phyloP scores from a whole-genome alignment of 2,329 filamentous ascomycete species.

The Talaromyces sp. region DNA sequence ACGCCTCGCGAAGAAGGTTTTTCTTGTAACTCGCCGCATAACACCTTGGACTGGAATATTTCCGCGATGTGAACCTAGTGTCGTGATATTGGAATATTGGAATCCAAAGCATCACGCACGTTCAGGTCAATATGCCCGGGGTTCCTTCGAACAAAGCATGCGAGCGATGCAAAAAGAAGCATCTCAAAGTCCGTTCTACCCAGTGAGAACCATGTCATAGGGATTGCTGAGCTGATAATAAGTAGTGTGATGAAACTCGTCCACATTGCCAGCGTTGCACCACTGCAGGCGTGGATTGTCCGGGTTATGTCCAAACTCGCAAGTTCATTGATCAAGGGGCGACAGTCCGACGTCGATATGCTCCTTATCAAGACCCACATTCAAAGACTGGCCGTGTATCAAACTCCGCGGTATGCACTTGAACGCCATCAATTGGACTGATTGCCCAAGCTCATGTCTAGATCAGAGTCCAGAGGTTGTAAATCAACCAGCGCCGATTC shows the following conservation, averaged over 20 bases:
- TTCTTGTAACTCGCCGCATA: neutral
- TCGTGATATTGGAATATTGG: neutral
- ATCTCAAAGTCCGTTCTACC: constrained; percentile 37
- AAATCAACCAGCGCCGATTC: neutral
- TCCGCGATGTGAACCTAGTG: neutral
- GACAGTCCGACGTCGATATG: constrained; percentile 43
- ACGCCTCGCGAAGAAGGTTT: neutral
- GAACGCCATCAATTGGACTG: neutral
- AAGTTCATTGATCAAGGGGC: constrained; percentile 49
- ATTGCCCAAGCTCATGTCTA: neutral
- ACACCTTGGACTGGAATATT: neutral
- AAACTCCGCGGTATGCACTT: neutral
- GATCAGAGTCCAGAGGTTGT: neutral
- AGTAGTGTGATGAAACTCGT: constrained; percentile 37
- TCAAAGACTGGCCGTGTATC: constrained; percentile 2
- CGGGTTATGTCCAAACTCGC: constrained; percentile 47
- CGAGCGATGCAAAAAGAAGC: constrained; percentile 44
- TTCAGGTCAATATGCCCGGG: constrained; percentile 34
- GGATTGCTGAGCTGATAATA: neutral
- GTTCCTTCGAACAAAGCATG: constrained; percentile 45
- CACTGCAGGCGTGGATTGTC: constrained; percentile 9
- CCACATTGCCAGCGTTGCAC: neutral
- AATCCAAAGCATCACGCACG: neutral
- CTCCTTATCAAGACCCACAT: constrained; percentile 37
- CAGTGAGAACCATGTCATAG: neutral